These are phyloP conservation scores for Sporothrix pallida DNA, from an alignment of 2,329 filamentous ascomycete genomes.

Conservation along the genomic window DNA sequence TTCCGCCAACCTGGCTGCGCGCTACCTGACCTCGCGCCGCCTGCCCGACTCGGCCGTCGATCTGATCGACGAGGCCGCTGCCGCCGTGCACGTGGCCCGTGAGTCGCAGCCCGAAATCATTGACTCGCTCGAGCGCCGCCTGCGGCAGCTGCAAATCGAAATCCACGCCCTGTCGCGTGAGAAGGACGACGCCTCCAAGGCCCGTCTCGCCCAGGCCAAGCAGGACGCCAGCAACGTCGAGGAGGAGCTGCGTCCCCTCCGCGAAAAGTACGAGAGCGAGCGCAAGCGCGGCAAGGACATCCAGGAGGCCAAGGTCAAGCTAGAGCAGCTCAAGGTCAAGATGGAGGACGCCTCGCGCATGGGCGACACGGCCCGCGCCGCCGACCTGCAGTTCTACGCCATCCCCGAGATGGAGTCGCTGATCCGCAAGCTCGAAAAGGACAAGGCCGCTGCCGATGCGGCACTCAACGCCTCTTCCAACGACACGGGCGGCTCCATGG, in stretches of 20 bases:
- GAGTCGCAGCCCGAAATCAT: slow-evolving; percentile 97
- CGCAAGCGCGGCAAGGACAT: slow-evolving; percentile 90
- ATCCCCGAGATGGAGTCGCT: slow-evolving; percentile 87
- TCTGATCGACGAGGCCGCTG: slow-evolving; percentile 92
- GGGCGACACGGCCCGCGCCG: slow-evolving; percentile 83
- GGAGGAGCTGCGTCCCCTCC: slow-evolving; percentile 88
- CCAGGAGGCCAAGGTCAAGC: slow-evolving; percentile 92
- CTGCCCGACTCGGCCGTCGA: slow-evolving; percentile 97
- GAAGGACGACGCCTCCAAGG: slow-evolving; percentile 89
- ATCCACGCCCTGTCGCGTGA: slow-evolving; percentile 94
- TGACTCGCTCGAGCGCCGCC: slow-evolving; percentile 88
- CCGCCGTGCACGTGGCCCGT: slow-evolving; percentile 91
- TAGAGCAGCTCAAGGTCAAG: slow-evolving; percentile 89
- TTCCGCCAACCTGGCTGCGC: slow-evolving; percentile 86
- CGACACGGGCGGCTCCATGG: slow-evolving; percentile 72
- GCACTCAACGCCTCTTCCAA: slow-evolving; percentile 61
- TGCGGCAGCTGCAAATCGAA: slow-evolving; percentile 93
- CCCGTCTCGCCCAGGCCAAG: slow-evolving; percentile 79
- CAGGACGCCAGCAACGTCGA: slow-evolving; percentile 93
- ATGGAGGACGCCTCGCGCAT: slow-evolving; percentile 90
- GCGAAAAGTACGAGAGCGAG: slow-evolving; percentile 94
- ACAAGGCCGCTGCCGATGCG: slow-evolving; percentile 79
- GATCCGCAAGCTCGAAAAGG: slow-evolving; percentile 80
- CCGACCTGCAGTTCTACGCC: slow-evolving; percentile 95
- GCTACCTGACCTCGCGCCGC: slow-evolving; percentile 88